phyloP scores from a whole-genome alignment of 805 yeast species.

The Zygosaccharomyces kombuchaensis region DNA sequence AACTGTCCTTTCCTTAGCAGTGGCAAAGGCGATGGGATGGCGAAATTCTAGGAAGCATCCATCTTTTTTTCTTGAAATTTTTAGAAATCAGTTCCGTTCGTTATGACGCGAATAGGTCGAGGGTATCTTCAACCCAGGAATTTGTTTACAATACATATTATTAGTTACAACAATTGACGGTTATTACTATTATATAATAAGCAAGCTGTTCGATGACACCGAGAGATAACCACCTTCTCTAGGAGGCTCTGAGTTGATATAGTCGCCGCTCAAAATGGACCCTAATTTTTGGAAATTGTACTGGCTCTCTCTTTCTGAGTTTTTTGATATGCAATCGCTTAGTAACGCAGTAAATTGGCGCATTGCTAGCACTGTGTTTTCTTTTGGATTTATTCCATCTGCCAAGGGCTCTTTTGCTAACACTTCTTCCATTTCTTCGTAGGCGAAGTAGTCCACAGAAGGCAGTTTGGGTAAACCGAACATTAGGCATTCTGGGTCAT shows the following conservation, averaged over 20 bases:
- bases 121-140: not conserved
- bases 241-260: not conserved
- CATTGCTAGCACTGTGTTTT: constrained; percentile 19
- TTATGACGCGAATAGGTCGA: not conserved
- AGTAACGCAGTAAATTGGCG: constrained; percentile 12
- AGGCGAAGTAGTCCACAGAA: constrained; percentile 48
- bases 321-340: constrained; percentile 9
- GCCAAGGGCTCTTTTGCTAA: constrained; percentile 5
- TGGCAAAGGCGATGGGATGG: not conserved
- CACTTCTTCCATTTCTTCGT: constrained; percentile 17
- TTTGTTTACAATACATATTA: not conserved
- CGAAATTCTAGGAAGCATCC: not conserved
- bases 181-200: constrained; percentile 7
- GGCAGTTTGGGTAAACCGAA: constrained; percentile 75
- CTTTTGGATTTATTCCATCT: constrained; percentile 11
- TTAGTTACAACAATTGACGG: not conserved
- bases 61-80: not conserved
- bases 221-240: constrained; percentile 4
- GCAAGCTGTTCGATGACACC: constrained; percentile 7
- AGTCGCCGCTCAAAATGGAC: not conserved
- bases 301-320: constrained; percentile 15
- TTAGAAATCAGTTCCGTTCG: constrained; percentile 2
- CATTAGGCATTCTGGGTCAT: constrained; percentile 49
- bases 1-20: not conserved
- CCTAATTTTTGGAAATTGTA: constrained; percentile 24